These are phyloP conservation scores for Kwoniella pini DNA, from an alignment of 768 basidiomycete genomes.

Conservation along the genomic window DNA sequence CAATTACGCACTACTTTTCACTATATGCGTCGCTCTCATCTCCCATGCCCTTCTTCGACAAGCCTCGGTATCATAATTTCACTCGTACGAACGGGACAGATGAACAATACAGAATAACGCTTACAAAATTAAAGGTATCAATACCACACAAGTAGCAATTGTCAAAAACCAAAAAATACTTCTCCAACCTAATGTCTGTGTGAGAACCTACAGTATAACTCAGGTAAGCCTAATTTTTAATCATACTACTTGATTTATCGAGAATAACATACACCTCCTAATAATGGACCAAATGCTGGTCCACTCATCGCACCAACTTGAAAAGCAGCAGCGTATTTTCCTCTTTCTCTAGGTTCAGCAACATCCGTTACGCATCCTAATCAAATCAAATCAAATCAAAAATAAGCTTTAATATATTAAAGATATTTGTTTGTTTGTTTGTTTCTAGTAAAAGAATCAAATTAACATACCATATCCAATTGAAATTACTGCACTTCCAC, in stretches of 20 bases:
- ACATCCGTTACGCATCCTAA: slow-evolving; percentile 76
- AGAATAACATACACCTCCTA: slow-evolving; percentile 9
- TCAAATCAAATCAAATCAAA: not conserved
- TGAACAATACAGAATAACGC: slow-evolving; percentile 3
- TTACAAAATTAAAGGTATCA: slow-evolving; percentile 56
- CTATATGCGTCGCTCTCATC: no score
- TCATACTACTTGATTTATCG: not conserved
- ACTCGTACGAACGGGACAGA: no score
- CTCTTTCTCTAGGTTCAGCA: slow-evolving; percentile 69
- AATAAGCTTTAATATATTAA: no score
- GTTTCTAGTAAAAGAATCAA: no score
- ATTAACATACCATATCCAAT: slow-evolving; percentile 66
- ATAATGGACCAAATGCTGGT: slow-evolving; percentile 32
- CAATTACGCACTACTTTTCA: no score
- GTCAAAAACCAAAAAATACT: slow-evolving; percentile 51
- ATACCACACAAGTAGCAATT: slow-evolving; percentile 36
- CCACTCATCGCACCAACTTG: slow-evolving; percentile 43
- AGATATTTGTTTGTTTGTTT: no score
- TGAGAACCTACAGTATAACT: slow-evolving; percentile 58
- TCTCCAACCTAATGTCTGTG: slow-evolving; percentile 66
- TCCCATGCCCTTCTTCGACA: no score
- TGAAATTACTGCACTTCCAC: slow-evolving; percentile 9
- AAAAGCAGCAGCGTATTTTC: slow-evolving; percentile 71
- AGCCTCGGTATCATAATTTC: no score
- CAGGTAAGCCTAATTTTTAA: not conserved